These are phyloP conservation scores for Candida tropicalis DNA, from an alignment of 1,139 yeast species.

Conservation along the genomic window DNA sequence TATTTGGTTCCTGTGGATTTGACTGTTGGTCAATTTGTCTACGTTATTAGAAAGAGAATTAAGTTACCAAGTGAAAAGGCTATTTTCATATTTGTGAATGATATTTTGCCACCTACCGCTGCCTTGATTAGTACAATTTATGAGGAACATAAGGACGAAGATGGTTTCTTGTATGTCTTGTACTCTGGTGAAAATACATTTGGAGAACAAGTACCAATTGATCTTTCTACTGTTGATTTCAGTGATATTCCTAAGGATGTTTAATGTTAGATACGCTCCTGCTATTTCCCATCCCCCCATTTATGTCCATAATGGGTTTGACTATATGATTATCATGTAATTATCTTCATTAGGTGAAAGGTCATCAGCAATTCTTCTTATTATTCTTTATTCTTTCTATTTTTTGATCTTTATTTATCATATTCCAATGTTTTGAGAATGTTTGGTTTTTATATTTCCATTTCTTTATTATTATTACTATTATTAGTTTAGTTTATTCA, in stretches of 20 bases:
- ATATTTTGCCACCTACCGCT: slow-evolving; percentile 96
- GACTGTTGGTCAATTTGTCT: slow-evolving; percentile 97
- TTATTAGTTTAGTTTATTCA: not conserved
- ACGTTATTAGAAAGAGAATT: slow-evolving; percentile 94
- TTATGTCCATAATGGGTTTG: too few relatives aligned
- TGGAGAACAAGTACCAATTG: slow-evolving; percentile 48
- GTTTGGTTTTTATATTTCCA: not conserved
- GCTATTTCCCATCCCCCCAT: not conserved
- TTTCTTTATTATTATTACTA: too few relatives aligned
- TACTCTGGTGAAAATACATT: slow-evolving; percentile 88
- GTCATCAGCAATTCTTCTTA: too few relatives aligned
- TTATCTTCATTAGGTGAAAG: not conserved
- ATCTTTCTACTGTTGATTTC: slow-evolving; percentile 18
- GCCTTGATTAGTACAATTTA: slow-evolving; percentile 93
- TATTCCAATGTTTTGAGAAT: slow-evolving; percentile 1
- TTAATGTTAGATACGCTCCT: slow-evolving; percentile 1
- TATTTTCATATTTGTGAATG: slow-evolving; percentile 93
- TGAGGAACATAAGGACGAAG: slow-evolving; percentile 96
- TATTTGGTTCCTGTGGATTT: slow-evolving; percentile 95
- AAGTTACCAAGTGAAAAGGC: slow-evolving; percentile 97
- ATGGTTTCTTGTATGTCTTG: slow-evolving; percentile 92
- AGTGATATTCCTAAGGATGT: slow-evolving; percentile 7
- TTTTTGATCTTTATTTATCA: not conserved
- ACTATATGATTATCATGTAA: too few relatives aligned
- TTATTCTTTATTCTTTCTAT: not conserved